Conservation (phyloP, 495 filamentous ascomycete genomes). For the Lindgomyces ingoldianus region DNA sequence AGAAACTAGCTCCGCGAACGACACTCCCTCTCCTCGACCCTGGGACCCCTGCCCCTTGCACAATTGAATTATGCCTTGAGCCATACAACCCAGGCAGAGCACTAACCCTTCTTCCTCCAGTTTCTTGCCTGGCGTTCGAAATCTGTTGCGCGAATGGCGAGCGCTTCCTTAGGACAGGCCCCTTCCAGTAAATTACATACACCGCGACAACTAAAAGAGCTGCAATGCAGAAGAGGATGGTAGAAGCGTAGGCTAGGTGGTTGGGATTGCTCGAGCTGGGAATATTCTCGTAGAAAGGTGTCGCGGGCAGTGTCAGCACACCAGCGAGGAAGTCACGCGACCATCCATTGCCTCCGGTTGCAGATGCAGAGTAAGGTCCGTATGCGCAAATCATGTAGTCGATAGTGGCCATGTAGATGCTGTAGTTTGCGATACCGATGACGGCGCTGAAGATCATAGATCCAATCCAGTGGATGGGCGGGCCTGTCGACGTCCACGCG, state of each 20-base stretch:
- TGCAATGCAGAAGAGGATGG: slow-evolving; percentile 71
- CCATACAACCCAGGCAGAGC: slow-evolving; percentile 19
- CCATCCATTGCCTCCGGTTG: slow-evolving; percentile 75
- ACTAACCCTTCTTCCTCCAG: slow-evolving; percentile 19
- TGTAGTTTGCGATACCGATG: slow-evolving; percentile 67
- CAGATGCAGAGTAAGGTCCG: slow-evolving; percentile 75
- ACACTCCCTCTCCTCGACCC: slow-evolving; percentile 15
- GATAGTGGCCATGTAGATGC: slow-evolving; percentile 78
- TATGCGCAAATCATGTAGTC: slow-evolving; percentile 86
- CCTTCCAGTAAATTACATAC: slow-evolving; percentile 77
- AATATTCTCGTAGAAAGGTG: slow-evolving; percentile 64
- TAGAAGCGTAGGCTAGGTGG: slow-evolving; percentile 68
- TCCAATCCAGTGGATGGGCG: slow-evolving; percentile 64
- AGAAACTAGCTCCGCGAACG: slow-evolving; percentile 4
- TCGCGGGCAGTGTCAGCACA: slow-evolving; percentile 58
- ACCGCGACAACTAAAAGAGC: slow-evolving; percentile 69
- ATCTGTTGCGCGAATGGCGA: slow-evolving; percentile 70
- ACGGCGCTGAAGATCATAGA: slow-evolving; percentile 64
- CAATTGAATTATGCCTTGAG: slow-evolving; percentile 14
- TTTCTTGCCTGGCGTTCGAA: slow-evolving; percentile 4
- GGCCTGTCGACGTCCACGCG: slow-evolving; percentile 62
- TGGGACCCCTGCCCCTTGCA: background rate
- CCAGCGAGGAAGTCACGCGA: slow-evolving; percentile 72
- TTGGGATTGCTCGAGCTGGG: slow-evolving; percentile 50
- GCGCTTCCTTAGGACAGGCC: slow-evolving; percentile 64